Base-by-base conservation (phyloP, 1,284 basidiomycete genomes). In the Cutaneotrichosporon sp. region DNA sequence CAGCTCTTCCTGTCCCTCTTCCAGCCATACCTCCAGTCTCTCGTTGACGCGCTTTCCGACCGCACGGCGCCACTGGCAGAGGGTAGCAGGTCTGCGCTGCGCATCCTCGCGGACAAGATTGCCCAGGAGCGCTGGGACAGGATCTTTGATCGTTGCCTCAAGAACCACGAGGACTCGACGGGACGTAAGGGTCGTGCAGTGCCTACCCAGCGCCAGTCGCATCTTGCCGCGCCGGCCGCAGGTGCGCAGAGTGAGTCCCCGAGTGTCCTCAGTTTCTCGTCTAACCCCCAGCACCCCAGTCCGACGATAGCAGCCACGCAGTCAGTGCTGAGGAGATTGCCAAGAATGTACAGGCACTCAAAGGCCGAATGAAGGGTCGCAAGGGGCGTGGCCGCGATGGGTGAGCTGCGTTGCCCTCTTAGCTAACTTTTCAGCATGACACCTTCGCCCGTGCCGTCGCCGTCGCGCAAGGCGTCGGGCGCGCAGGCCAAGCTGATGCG, bases 271-370 rank as follows among this genome's bases (percentile, higher is more conserved):
- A 20, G 4, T 34, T 41, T n/a, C 30, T 14, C 10, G n/a, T 20
- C 47, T 49, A 33, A 49, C 47, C 8, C 3, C 2, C 45, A 57
- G 51, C 55, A 9, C 48, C 51, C n/a, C 47, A 46, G 15, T 63
- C 64, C 1, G 60, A 62, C 40, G 50, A 50, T 20, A 49, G 50
- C n/a, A 26, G 58, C 3, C 33, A 30, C 21, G 59, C 66, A 0
- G 53, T 72, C 5, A 67, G 67, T 59, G 88, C 88, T 50, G 85
- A 93, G 66, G 85, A 90, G 65, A 97, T 97, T 62, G 85, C 92
- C 10, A 82, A 88, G 64, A 97, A 93, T 66, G 88, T 96, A 2
- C 86, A 92, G 66, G 90, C 89, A 0, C 79, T 97, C 51, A 96
- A 93, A 72, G 85, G 82, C 50, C 81, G 90, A 36, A 76, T 94